Evolutionary conservation across 192 early-diverging fungal genomes (phyloP).

Genomic region (Podila verticillata): DNA sequence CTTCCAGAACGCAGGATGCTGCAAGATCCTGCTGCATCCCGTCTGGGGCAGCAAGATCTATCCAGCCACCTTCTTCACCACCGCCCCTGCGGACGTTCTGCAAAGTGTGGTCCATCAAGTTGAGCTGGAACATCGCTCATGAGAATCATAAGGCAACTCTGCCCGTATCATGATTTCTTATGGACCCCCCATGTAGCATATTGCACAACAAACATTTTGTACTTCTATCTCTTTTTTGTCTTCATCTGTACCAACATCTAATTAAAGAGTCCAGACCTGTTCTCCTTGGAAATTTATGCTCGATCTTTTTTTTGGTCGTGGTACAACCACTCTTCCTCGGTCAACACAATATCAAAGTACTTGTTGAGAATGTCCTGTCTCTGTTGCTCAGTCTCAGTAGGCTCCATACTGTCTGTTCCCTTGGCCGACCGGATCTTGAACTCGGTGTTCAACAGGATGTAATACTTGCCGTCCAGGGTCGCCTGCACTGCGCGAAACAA

Average conservation of each 20-base stretch:
- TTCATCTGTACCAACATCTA: not conserved
- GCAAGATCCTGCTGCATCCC: slow-evolving; percentile 87
- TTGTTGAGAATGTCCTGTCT: slow-evolving; percentile 13
- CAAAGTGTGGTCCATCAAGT: slow-evolving; percentile 28
- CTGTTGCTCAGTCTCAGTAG: slow-evolving; percentile 19
- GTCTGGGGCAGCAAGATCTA: slow-evolving; percentile 91
- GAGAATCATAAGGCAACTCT: not conserved
- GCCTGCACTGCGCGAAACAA: slow-evolving; percentile 15
- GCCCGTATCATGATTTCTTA: not conserved
- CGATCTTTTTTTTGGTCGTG: slow-evolving; percentile 13
- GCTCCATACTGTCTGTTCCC: slow-evolving; percentile 2
- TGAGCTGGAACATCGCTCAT: slow-evolving; percentile 10
- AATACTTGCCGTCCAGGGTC: slow-evolving; percentile 14
- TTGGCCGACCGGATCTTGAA: slow-evolving; percentile 9
- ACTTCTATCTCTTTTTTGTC: not conserved
- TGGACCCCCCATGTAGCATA: not conserved
- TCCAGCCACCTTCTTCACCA: slow-evolving; percentile 87
- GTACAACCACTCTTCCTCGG: slow-evolving; percentile 20
- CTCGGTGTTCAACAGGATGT: not conserved
- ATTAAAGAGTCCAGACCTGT: not conserved
- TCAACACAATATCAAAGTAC: slow-evolving; percentile 25
- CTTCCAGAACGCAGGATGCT: slow-evolving; percentile 83
- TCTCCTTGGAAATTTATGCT: no score
- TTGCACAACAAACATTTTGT: not conserved
- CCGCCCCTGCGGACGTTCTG: slow-evolving; percentile 68